Conservation (phyloP, 345 rosid genomes). For the Schrenkiella parvula region DNA sequence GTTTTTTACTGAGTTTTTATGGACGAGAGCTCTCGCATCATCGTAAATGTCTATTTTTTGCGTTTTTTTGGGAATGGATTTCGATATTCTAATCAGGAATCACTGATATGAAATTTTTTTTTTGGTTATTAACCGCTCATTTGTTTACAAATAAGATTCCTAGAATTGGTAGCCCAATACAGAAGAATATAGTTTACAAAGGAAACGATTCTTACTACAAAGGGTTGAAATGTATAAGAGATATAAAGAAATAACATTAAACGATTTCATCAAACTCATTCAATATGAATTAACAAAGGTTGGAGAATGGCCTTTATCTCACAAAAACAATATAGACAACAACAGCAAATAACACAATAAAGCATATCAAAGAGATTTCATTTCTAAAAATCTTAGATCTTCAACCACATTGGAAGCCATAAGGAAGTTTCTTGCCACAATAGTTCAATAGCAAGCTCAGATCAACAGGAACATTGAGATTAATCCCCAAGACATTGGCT, state of each 20-base stretch:
- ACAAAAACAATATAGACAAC: not conserved
- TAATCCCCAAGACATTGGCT: slow-evolving; percentile 56
- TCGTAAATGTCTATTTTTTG: not conserved
- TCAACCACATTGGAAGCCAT: slow-evolving; percentile 59
- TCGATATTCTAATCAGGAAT: not conserved
- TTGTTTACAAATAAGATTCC: not conserved
- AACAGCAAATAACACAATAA: not conserved
- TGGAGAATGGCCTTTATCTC: not conserved
- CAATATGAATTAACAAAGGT: not conserved
- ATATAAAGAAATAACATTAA: not conserved
- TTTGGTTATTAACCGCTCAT: not conserved
- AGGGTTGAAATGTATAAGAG: not conserved
- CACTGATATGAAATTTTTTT: not conserved
- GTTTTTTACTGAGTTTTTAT: too few relatives aligned
- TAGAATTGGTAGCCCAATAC: not conserved
- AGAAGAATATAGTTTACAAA: not conserved
- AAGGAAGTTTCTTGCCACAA: slow-evolving; percentile 59
- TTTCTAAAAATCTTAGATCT: not conserved
- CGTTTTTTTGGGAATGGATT: not conserved
- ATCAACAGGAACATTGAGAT: slow-evolving; percentile 52
- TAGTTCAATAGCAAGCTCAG: slow-evolving; percentile 61
- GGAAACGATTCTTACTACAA: not conserved
- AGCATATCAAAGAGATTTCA: slow-evolving; percentile 7
- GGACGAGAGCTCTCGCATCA: not conserved
- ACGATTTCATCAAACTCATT: not conserved